Conservation (phyloP, 805 yeast species). For the Teunomyces kruisii region DNA sequence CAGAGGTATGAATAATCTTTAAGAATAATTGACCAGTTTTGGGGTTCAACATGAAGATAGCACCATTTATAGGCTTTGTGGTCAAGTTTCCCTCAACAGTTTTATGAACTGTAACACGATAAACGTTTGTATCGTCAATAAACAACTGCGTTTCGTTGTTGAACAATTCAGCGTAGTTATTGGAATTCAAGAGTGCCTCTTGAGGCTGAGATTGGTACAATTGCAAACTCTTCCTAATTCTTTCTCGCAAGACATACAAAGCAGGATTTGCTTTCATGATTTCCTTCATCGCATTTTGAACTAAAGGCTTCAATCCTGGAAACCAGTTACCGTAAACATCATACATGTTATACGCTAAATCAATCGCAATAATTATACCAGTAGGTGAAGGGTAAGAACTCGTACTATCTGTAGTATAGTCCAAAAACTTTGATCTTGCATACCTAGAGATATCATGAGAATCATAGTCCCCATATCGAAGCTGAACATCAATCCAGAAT, state of each 20-base stretch:
- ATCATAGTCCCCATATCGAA: slow-evolving; percentile 95
- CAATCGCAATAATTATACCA: slow-evolving; percentile 87
- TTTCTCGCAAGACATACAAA: slow-evolving; percentile 82
- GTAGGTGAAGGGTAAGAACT: slow-evolving; percentile 91
- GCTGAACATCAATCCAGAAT: slow-evolving; percentile 93
- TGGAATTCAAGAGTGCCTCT: slow-evolving; percentile 85
- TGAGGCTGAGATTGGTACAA: slow-evolving; percentile 91
- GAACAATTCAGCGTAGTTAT: slow-evolving; percentile 87
- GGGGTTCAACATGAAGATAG: slow-evolving; percentile 86
- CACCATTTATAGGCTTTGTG: slow-evolving; percentile 92
- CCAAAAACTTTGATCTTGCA: slow-evolving; percentile 88
- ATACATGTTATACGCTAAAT: slow-evolving; percentile 91
- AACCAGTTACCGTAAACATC: slow-evolving; percentile 98
- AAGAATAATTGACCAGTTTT: slow-evolving; percentile 86
- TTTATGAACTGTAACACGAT: slow-evolving; percentile 86
- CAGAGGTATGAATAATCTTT: slow-evolving; percentile 88
- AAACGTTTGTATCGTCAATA: slow-evolving; percentile 92
- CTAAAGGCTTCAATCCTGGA: slow-evolving; percentile 85
- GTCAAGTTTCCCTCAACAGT: slow-evolving; percentile 92
- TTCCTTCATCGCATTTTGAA: slow-evolving; percentile 89
- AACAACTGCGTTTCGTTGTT: slow-evolving; percentile 80
- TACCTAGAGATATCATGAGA: slow-evolving; percentile 95
- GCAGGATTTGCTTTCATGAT: slow-evolving; percentile 96
- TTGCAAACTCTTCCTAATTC: slow-evolving; percentile 91
- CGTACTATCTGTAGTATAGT: slow-evolving; percentile 84